Conservation (phyloP, 1,139 yeast genomes). For the Eremothecium coryli region DNA sequence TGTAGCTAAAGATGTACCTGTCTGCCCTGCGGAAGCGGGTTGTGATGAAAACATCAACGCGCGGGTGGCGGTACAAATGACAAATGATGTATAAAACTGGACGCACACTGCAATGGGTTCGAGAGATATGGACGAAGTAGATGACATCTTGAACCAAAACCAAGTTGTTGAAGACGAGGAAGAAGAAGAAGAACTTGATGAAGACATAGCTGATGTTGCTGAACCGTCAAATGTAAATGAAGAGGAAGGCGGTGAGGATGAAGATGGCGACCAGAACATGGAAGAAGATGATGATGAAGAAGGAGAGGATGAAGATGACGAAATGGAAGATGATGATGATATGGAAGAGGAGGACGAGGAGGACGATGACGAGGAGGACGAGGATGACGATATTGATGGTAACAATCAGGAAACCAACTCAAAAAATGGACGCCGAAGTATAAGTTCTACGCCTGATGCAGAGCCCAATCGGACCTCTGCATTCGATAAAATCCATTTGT, state of each 20-base stretch:
- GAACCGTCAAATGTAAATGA: constrained; percentile 17
- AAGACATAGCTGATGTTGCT: constrained; percentile 15
- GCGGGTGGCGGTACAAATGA: too few relatives aligned
- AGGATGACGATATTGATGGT: constrained; percentile 13
- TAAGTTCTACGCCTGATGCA: constrained; percentile 16
- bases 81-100: too few relatives aligned
- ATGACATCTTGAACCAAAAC: constrained; percentile 23
- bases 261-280: constrained; percentile 16
- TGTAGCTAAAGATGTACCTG: too few relatives aligned
- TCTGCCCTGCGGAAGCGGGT: too few relatives aligned
- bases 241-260: constrained; percentile 13
- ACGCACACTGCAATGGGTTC: too few relatives aligned
- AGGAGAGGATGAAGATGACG: constrained; percentile 13
- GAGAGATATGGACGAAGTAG: constrained; percentile 29
- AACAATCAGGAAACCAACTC: constrained; percentile 11
- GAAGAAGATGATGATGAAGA: constrained; percentile 14
- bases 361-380: constrained; percentile 14
- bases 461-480: constrained; percentile 21
- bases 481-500: constrained; percentile 26
- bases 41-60: too few relatives aligned
- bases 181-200: constrained; percentile 28
- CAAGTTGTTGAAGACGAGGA: constrained; percentile 24
- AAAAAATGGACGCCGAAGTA: constrained; percentile 5
- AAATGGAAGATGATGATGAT: constrained; percentile 12
- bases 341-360: constrained; percentile 14